A percentile compares a stretch with the other conserved stretches of the same genome.
Evolutionary conservation across 129 eudicot species (phyloP).

Genomic region (Flaveria trinervia): DNA sequence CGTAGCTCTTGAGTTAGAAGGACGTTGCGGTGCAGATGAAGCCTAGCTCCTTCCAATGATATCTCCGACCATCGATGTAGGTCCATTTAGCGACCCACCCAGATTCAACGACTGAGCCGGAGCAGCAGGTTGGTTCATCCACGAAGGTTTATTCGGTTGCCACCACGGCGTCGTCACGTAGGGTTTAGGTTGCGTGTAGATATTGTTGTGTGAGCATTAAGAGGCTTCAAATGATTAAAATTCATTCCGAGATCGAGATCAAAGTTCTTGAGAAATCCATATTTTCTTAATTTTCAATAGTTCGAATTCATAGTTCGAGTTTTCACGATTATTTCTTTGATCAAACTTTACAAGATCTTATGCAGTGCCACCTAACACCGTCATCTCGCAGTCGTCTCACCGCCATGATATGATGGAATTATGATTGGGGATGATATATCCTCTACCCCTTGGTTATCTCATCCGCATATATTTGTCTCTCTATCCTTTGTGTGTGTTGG

Average conservation of each 20-base stretch:
- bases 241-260: constrained; percentile 91
- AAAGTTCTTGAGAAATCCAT: constrained; percentile 53
- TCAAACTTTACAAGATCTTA: constrained; percentile 30
- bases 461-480: too few relatives aligned
- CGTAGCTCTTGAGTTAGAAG: constrained; percentile 17
- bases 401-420: constrained; percentile 26
- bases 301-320: constrained; percentile 63
- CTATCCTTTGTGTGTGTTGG: too few relatives aligned
- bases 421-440: not conserved
- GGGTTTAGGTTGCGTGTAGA: constrained; percentile 43
- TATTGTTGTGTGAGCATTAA: constrained; percentile 64
- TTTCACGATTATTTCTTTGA: not conserved
- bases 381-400: not conserved
- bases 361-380: not conserved
- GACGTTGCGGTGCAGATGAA: constrained; percentile 38
- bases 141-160: constrained; percentile 71
- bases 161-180: constrained; percentile 48
- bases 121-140: constrained; percentile 79
- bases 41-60: constrained; percentile 81
- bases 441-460: too few relatives aligned
- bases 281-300: constrained; percentile 60
- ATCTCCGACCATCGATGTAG: constrained; percentile 92
- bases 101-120: constrained; percentile 35
- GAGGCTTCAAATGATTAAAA: constrained; percentile 51
- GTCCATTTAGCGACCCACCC: constrained; percentile 55